Base-by-base conservation (phyloP, 2,329 filamentous ascomycete genomes). In the Beauveria caledonica region DNA sequence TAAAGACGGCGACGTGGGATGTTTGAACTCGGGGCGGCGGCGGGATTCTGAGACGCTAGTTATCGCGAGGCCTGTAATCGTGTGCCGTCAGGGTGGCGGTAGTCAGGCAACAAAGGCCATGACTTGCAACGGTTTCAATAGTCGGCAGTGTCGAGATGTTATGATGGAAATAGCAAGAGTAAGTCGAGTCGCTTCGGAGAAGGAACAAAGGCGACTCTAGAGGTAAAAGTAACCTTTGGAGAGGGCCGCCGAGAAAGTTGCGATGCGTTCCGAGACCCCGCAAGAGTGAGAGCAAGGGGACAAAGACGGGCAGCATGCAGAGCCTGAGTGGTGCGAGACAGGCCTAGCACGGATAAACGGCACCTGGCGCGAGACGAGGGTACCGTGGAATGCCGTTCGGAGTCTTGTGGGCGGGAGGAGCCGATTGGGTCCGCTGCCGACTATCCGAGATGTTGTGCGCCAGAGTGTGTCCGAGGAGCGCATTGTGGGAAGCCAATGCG, bases 371-470 rank as follows among this genome's bases (percentile, higher is more conserved):
- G 25, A 61, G 59, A 48, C 23, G 52, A 48, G 52, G 25, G 46
- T 11, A 50, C 45, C 36, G 44, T 45, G 44, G 59, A 61, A 61
- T 61, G 59, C 59, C 53, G 59, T 61, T 50, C 59, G 49, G 42
- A 60, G 51, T 23, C 17, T 55, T 42, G 33, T 61, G 27, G 52
- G 59, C 59, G 59, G 59, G 59, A 61, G 59, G 59, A 61, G 53
- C 59, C 59, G 59, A 61, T 61, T 61, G 59, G 59, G 53, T 54
- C 51, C 39, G 23, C 52, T 61, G 59, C 59, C 59, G 59, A 61
- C 59, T 61, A 61, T 61, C 59, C 59, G 59, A 61, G 59, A 57
- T 61, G 52, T 19, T 45, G 33, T 60, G 50, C 50, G 51, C 58
- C 50, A 54, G 58, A 58, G 33, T 46, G 53, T 46, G 42, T 27